Evolutionary conservation across 1,284 basidiomycete genomes (phyloP), one percentile per base, ranked within the genome.

Genomic region (Rhodotorula sp.): DNA sequence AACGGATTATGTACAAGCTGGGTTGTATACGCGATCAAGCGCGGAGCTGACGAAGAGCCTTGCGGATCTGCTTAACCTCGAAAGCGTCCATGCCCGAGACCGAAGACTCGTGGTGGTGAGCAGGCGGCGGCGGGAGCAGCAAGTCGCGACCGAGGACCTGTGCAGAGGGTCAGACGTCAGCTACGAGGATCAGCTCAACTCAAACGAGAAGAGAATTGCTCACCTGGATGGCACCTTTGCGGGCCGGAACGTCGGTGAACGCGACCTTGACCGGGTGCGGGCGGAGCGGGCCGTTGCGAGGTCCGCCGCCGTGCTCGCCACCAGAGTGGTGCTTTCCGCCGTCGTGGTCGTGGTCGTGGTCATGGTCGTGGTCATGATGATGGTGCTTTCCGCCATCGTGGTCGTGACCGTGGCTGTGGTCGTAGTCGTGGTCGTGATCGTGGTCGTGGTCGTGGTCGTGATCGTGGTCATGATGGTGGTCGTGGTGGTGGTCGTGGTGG

Each of bases 161-260:
- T 17, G 29, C 10, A 51, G 6, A n/a, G 8, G 5, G 7, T 10
- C 14, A 57, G 6, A 24, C 4, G 18, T 46, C 29, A 42, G 20
- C 20, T 37, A 4, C 14, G 57, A 20, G 18, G 26, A 8, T 15
- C n/a, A 29, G 6, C 17, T 7, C 22, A 12, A 1, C 0, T 6
- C 24, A 4, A 22, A 4, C 8, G 66, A 37, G n/a, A 14, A 30
- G 46, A 0, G 46, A 6, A 42, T 0, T 22, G 20, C 12, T 6
- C 17, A 77, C 76, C 59, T 77, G 77, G 33, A 77, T 70, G n/a
- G 77, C 77, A 29, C 76, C 77, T 5, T 68, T 66, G 30, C 72
- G 72, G 20, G 76, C 77, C 14, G 74, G 73, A 3, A 73, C 62
- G 56, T 78, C 77, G 14, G 67, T 51, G 37, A 73, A 72, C 1